Percentiles rank a stretch among this genome's conserved stretches.
phyloP scores from a whole-genome alignment of 2,329 filamentous ascomycete species.

The Aspergillus floridensis region DNA sequence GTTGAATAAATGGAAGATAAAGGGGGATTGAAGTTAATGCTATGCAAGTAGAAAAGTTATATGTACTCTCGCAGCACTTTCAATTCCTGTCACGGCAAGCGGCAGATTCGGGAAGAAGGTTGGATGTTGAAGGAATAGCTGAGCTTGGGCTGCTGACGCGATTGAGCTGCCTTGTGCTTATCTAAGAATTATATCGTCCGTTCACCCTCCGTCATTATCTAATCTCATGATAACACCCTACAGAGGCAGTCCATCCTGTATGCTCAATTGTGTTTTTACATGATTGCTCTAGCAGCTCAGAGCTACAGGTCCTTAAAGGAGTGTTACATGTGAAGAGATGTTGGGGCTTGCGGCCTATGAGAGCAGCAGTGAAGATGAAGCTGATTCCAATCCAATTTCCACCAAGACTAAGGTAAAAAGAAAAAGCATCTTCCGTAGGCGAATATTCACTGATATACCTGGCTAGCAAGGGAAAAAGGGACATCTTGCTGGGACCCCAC shows the following conservation, averaged over 20 bases:
- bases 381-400: constrained; percentile 17
- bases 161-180: constrained; percentile 41
- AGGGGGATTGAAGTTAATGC: constrained; percentile 1
- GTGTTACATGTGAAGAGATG: constrained; percentile 26
- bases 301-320: no score
- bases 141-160: constrained; percentile 31
- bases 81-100: no score
- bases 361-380: constrained; percentile 48
- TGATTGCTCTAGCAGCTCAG: no score
- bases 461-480: constrained; percentile 10
- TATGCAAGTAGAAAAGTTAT: neutral
- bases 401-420: constrained; percentile 24
- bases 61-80: no score
- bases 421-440: neutral
- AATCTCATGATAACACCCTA: neutral
- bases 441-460: constrained; percentile 12
- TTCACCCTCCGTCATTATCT: constrained; percentile 3
- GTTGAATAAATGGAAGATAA: neutral
- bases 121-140: constrained; percentile 8
- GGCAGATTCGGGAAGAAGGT: neutral
- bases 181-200: constrained; percentile 25
- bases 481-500: constrained; percentile 1
- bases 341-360: constrained; percentile 44
- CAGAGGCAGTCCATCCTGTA: no score
- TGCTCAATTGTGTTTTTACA: no score